Evolutionary conservation across 805 yeast species (phyloP).

Genomic region (Metschnikowia santaceciliae): DNA sequence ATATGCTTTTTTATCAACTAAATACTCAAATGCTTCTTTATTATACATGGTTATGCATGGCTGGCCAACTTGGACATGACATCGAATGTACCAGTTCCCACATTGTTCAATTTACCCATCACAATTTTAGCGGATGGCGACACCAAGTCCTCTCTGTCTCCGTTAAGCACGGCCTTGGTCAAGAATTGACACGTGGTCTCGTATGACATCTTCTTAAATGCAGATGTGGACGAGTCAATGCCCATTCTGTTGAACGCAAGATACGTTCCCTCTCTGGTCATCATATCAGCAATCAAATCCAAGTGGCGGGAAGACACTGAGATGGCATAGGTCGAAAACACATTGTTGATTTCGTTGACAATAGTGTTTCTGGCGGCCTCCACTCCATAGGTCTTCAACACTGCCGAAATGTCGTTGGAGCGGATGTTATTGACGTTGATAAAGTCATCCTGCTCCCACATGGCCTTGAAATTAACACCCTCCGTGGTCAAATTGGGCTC

Average conservation of each 20-base stretch:
- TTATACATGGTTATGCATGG: conserved; percentile 3
- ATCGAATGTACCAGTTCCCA: conserved; percentile 97
- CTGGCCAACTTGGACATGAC: conserved; percentile 43
- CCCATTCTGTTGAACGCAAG: conserved; percentile 98
- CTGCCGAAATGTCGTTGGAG: conserved; percentile 91
- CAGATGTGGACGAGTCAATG: conserved; percentile 90
- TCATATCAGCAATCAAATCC: conserved; percentile 96
- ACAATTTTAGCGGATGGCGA: conserved; percentile 94
- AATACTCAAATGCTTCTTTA: background rate
- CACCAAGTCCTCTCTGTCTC: conserved; percentile 81
- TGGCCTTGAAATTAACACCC: conserved; percentile 95
- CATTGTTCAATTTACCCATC: conserved; percentile 81
- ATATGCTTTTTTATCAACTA: background rate
- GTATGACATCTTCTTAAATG: conserved; percentile 98
- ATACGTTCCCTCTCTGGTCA: conserved; percentile 98
- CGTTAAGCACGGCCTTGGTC: conserved; percentile 92
- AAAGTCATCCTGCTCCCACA: conserved; percentile 97
- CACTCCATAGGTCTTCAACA: conserved; percentile 89
- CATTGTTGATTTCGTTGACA: conserved; percentile 92
- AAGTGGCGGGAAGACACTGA: conserved; percentile 89
- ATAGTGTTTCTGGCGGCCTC: conserved; percentile 98
- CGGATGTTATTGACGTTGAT: conserved; percentile 84
- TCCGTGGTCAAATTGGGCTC: conserved; percentile 80
- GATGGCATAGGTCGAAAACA: conserved; percentile 94
- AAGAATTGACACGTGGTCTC: conserved; percentile 97